phyloP scores from a whole-genome alignment of 805 yeast genomes.

The Wickerhamomyces kurtzmanii region DNA sequence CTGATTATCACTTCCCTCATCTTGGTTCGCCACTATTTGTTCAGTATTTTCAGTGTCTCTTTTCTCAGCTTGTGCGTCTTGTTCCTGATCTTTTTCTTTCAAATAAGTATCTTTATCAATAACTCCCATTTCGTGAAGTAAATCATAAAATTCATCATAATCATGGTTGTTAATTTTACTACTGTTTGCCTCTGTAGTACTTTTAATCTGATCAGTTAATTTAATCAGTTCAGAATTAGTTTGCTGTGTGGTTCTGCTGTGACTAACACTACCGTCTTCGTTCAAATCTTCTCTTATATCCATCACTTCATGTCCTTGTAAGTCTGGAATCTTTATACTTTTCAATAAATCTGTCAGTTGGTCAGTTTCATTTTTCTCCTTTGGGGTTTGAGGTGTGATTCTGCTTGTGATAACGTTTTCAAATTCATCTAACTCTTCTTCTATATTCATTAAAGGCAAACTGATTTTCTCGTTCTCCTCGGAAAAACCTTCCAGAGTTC shows the following conservation, averaged over 20 bases:
- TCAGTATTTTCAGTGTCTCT: background rate
- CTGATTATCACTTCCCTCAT: background rate
- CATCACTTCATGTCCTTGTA: constrained; percentile 31
- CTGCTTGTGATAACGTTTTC: constrained; percentile 50
- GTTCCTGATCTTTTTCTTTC: too few species aligned
- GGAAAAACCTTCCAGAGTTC: constrained; percentile 9
- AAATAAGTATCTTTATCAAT: too few species aligned
- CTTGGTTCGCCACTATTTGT: background rate
- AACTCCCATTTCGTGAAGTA: constrained; percentile 25
- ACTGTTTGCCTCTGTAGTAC: constrained; percentile 4
- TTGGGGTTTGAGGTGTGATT: constrained; percentile 30
- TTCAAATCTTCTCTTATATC: constrained; percentile 62
- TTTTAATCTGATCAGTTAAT: constrained; percentile 1
- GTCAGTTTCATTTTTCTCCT: background rate
- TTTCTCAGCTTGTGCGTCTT: background rate
- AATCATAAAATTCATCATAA: constrained; percentile 20
- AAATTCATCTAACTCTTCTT: constrained; percentile 80
- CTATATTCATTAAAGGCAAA: constrained; percentile 69
- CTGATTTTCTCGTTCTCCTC: constrained; percentile 8
- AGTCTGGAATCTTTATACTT: constrained; percentile 36
- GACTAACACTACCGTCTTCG: too few species aligned
- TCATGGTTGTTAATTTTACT: constrained; percentile 8
- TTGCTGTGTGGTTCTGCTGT: too few species aligned
- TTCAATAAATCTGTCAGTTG: constrained; percentile 2
- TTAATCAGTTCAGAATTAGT: too few species aligned